Percentiles rank a stretch among this genome's conserved stretches.
Evolutionary conservation across 73 alveolate genomes (phyloP).

Genomic region (Paramecium octaurelia): DNA sequence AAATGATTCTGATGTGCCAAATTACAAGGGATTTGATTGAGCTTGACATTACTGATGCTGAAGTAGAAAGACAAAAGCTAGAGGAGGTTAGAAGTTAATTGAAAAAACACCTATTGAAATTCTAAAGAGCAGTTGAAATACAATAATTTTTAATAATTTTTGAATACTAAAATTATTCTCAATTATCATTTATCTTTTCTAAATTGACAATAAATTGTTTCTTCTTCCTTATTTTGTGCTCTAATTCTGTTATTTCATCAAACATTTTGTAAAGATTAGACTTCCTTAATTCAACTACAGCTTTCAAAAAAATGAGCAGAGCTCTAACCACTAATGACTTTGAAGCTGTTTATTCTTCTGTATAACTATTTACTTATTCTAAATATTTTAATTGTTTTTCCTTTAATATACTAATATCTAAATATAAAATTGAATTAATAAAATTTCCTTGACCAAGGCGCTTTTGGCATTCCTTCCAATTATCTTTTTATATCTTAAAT

Average conservation of each 20-base stretch:
- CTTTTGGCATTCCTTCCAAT: background rate
- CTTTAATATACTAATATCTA: background rate
- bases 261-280: background rate
- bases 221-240: background rate
- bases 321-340: background rate
- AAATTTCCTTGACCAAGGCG: background rate
- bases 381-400: background rate
- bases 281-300: background rate
- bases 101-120: no score
- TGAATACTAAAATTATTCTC: background rate
- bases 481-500: background rate
- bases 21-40: no score
- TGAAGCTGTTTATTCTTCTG: background rate
- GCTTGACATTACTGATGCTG: no score
- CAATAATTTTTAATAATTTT: no score
- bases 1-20: no score
- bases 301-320: background rate
- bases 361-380: background rate
- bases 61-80: no score
- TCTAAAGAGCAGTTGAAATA: no score
- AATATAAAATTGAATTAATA: background rate
- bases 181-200: background rate
- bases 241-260: background rate
- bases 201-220: background rate
- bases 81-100: no score